Evolutionary conservation across 2,329 filamentous ascomycete species (phyloP).

Genomic region (Exophiala calicioides): DNA sequence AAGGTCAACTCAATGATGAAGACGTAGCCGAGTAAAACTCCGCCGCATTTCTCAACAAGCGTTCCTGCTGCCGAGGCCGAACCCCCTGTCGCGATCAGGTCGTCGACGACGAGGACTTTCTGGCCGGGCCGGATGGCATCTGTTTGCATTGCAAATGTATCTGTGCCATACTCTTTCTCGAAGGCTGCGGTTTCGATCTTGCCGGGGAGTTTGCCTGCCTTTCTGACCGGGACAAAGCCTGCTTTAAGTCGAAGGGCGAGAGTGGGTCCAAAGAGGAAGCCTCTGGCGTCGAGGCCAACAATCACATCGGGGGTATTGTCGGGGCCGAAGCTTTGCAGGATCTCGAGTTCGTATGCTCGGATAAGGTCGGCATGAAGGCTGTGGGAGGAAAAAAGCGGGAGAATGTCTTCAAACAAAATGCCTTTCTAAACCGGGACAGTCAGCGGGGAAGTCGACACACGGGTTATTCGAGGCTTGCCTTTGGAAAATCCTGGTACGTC

Average conservation of each 20-base stretch:
- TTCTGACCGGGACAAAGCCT: conserved; percentile 88
- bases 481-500: conserved; percentile 28
- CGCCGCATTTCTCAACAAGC: conserved; percentile 82
- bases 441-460: conserved; percentile 11
- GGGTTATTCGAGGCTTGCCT: conserved; percentile 15
- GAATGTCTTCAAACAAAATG: conserved; percentile 96
- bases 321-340: conserved; percentile 62
- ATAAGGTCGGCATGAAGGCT: conserved; percentile 73
- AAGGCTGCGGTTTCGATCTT: conserved; percentile 81
- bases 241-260: conserved; percentile 81
- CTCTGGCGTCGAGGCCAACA: conserved; percentile 88
- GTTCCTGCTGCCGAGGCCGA: conserved; percentile 85
- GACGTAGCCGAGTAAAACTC: conserved; percentile 81
- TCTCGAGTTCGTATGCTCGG: conserved; percentile 80
- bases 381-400: conserved; percentile 87
- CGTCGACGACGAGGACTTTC: conserved; percentile 90
- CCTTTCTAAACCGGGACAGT: conserved; percentile 40
- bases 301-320: conserved; percentile 77
- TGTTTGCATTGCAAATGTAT: conserved; percentile 93
- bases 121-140: conserved; percentile 82
- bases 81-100: conserved; percentile 97
- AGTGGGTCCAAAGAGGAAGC: conserved; percentile 91
- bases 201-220: conserved; percentile 93
- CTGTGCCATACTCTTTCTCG: conserved; percentile 93
- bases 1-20: conserved; percentile 96